Evolutionary conservation across 176 grass and related monocot genomes (phyloP), one percentile per base, ranked within the genome.

Genomic region (Bolboschoenus planiculmis): DNA sequence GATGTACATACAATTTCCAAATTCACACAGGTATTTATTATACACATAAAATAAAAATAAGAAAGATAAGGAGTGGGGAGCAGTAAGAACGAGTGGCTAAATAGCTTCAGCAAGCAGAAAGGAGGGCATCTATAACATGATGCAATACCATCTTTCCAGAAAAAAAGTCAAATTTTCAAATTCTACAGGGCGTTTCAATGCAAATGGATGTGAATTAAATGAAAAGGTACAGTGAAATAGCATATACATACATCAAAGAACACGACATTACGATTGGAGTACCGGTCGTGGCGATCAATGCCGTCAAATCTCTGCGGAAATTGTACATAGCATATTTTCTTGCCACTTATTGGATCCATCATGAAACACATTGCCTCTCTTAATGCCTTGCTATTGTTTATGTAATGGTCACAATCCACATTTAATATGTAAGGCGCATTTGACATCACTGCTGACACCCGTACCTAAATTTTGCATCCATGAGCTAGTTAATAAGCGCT

Each of bases 281-380:
- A 89, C 78, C 88, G 72, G 54, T 89, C 88, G 10, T 89, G 88
- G 16, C 59, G 79, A 83, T 89, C 88, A 60, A 89, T 89, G 23
- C 88, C 88, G n/a, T 89, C 88, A 66, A 89, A 89, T 83, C 88
- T 85, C 54, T 89, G 88, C 23, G 88, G 88, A 70, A 89, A 89
- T 85, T 89, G 87, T 0, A 89, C 87, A 57, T 86, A 89, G 46
- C 87, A 89, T 35, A 89, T 82, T 82, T 89, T 89, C 88, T 83
- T 89, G 37, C 88, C 88, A 30, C 66, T 59, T 42, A 89, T 79
- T 10, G 88, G 84, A 78, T 89, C 88, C 88, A 89, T 89, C 84
- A 86, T 71, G 67, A 89, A 89, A 54, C 88, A 89, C 88, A 89
- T 89, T 33, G 88, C 88, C 70, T 89, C 88, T 79, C 88, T 74